Conservation (phyloP, 352 stramenopile genomes). For the Pythium sukuiense region DNA sequence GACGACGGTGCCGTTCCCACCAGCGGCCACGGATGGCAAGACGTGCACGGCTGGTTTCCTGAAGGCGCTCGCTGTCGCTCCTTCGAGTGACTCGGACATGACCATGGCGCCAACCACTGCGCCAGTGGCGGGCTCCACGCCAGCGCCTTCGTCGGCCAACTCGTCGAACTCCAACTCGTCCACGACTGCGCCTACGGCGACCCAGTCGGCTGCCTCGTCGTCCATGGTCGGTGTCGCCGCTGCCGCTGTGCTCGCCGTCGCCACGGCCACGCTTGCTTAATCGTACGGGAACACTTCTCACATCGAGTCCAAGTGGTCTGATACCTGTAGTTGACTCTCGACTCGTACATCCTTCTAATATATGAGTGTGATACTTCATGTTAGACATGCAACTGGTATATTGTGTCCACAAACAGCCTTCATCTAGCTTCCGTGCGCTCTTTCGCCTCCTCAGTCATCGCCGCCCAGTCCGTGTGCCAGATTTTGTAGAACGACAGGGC, state of each 20-base stretch:
- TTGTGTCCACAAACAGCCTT: background rate
- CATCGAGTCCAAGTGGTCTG: background rate
- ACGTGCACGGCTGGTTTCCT: conserved; percentile 13
- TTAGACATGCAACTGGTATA: background rate
- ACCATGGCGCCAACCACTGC: conserved; percentile 4
- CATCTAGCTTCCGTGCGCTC: conserved; percentile 6
- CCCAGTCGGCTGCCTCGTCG: background rate
- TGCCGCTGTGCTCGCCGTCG: conserved; percentile 1
- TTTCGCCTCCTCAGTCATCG: conserved; percentile 43
- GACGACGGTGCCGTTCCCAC: conserved; percentile 11
- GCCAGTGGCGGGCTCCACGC: background rate
- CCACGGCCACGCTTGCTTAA: conserved; percentile 35
- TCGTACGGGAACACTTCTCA: conserved; percentile 10
- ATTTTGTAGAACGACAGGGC: conserved; percentile 66
- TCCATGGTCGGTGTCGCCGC: background rate
- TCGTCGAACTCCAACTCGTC: background rate
- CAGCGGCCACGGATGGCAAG: conserved; percentile 9
- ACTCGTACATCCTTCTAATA: background rate
- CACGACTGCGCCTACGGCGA: conserved; percentile 7
- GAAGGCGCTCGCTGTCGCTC: conserved; percentile 15
- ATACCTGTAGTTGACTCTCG: background rate
- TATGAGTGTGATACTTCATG: background rate
- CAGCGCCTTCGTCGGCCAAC: background rate
- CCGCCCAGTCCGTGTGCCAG: conserved; percentile 53
- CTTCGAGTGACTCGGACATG: background rate